A percentile compares a stretch with the other conserved stretches of the same genome.
Evolutionary conservation across 345 rosid genomes (phyloP).

Genomic region (Sisymbrium altissimum): DNA sequence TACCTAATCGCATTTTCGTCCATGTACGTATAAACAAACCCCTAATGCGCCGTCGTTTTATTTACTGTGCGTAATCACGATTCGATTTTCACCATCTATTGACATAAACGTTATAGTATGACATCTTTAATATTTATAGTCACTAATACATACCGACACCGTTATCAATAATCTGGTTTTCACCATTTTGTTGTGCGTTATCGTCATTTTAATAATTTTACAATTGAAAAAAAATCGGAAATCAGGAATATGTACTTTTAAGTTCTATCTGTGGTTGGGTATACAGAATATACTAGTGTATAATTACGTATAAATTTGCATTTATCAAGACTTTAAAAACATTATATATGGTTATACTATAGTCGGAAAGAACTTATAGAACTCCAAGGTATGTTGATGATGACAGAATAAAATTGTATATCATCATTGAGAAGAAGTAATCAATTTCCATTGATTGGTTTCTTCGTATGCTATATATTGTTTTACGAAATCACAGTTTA

Average conservation of each 20-base stretch:
- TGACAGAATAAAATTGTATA: background rate
- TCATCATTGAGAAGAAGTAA: background rate
- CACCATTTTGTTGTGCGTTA: background rate
- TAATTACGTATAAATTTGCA: background rate
- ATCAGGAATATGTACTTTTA: background rate
- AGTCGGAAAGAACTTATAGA: background rate
- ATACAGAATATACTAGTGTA: background rate
- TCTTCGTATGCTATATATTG: background rate
- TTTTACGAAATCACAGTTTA: background rate
- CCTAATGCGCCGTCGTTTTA: background rate
- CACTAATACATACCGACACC: background rate
- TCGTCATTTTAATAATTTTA: background rate
- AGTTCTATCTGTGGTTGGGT: background rate
- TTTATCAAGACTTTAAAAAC: background rate
- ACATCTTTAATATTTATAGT: background rate
- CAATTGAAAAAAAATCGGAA: background rate
- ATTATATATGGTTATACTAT: background rate
- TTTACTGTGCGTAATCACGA: background rate
- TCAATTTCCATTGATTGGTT: background rate
- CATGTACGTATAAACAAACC: slow-evolving; percentile 46
- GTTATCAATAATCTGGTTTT: background rate
- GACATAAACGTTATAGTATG: background rate
- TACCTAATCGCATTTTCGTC: slow-evolving; percentile 78
- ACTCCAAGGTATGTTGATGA: slow-evolving; percentile 1
- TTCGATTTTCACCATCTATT: background rate